These are phyloP conservation scores for Paecilomyces dactylethromorphus DNA, from an alignment of 2,329 filamentous ascomycete species.

Conservation along the genomic window DNA sequence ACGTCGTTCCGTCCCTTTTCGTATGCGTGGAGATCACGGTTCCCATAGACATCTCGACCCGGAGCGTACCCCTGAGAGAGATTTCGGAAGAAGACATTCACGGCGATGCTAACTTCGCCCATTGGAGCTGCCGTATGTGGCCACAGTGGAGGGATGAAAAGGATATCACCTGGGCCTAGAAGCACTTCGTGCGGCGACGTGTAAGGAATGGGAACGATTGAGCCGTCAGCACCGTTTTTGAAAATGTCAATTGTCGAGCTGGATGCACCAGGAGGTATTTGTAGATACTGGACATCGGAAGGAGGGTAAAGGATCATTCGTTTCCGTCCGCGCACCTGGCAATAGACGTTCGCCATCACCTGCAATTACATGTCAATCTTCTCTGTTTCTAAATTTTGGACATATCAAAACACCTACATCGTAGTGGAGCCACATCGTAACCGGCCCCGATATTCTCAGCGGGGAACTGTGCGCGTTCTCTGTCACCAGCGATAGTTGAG, in stretches of 20 bases:
- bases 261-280: slow-evolving; percentile 69
- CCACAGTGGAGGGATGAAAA: slow-evolving; percentile 81
- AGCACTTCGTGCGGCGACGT: slow-evolving; percentile 62
- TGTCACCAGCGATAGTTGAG: slow-evolving; percentile 51
- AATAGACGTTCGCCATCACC: slow-evolving; percentile 83
- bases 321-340: slow-evolving; percentile 69
- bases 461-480: slow-evolving; percentile 71
- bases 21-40: slow-evolving; percentile 76
- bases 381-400: slow-evolving; percentile 16
- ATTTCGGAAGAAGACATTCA: slow-evolving; percentile 85
- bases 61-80: slow-evolving; percentile 61
- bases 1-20: slow-evolving; percentile 73
- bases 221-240: slow-evolving; percentile 33
- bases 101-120: slow-evolving; percentile 59
- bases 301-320: slow-evolving; percentile 73
- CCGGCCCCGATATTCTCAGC: slow-evolving; percentile 69
- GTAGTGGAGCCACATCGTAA: slow-evolving; percentile 87
- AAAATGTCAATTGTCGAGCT: slow-evolving; percentile 75
- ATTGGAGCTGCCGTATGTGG: slow-evolving; percentile 57
- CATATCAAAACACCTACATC: slow-evolving; percentile 48
- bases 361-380: slow-evolving; percentile 21
- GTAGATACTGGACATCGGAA: slow-evolving; percentile 61
- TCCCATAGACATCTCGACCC: slow-evolving; percentile 81
- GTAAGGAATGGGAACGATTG: slow-evolving; percentile 49
- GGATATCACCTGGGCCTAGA: slow-evolving; percentile 64